Evolutionary conservation across 1,139 yeast genomes (phyloP).

Genomic region (Spencermartinsiella ligniputridi): DNA sequence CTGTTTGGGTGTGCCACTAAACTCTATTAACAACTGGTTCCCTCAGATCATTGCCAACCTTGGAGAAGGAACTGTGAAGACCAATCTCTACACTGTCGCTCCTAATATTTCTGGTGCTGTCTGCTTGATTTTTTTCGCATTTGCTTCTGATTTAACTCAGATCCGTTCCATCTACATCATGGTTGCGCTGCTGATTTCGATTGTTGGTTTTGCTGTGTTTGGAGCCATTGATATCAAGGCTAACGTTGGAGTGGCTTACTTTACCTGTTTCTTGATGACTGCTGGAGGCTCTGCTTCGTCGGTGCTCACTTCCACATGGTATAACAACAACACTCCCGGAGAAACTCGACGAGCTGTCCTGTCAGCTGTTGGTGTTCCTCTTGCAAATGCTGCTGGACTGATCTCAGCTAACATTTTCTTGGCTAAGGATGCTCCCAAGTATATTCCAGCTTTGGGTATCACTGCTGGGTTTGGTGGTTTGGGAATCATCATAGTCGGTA

Average conservation of each 20-base stretch:
- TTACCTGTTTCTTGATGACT: slow-evolving; percentile 51
- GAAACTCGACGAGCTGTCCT: slow-evolving; percentile 46
- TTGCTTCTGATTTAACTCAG: slow-evolving; percentile 43
- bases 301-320: slow-evolving; percentile 48
- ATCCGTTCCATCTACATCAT: slow-evolving; percentile 42
- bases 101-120: slow-evolving; percentile 55
- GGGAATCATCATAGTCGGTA: slow-evolving; percentile 32
- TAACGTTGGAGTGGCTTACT: slow-evolving; percentile 45
- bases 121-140: slow-evolving; percentile 41
- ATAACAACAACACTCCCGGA: slow-evolving; percentile 47
- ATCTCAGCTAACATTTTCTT: slow-evolving; percentile 52
- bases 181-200: slow-evolving; percentile 37
- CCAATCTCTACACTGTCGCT: slow-evolving; percentile 53
- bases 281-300: slow-evolving; percentile 48
- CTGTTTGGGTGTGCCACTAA: slow-evolving; percentile 46
- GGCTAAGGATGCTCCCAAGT: slow-evolving; percentile 47
- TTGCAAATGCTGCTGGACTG: slow-evolving; percentile 57
- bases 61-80: slow-evolving; percentile 50
- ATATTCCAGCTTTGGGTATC: slow-evolving; percentile 47
- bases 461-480: slow-evolving; percentile 44
- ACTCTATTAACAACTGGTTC: slow-evolving; percentile 47
- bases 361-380: slow-evolving; percentile 48
- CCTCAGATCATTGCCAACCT: slow-evolving; percentile 50
- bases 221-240: slow-evolving; percentile 41
- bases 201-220: slow-evolving; percentile 44